Percentiles rank a stretch among this genome's conserved stretches.
Conservation (phyloP, 2,329 filamentous ascomycete genomes). For the Bipolaris cookei region DNA sequence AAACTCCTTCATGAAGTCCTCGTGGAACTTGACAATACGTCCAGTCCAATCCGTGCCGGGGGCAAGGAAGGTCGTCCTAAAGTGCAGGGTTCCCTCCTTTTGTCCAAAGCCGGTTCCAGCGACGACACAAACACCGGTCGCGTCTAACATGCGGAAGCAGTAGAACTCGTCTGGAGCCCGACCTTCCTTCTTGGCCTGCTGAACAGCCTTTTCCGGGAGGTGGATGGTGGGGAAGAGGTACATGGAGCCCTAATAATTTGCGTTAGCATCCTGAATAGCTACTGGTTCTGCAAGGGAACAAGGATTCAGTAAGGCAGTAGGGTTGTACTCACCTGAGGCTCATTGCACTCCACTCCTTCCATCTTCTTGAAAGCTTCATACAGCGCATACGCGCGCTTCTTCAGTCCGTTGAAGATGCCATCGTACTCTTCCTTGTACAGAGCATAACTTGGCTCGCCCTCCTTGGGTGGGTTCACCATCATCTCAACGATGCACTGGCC, state of each 20-base stretch:
- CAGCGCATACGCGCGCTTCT: conserved; percentile 79
- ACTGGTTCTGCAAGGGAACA: not conserved
- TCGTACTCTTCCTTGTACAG: conserved; percentile 87
- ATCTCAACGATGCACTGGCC: conserved; percentile 96
- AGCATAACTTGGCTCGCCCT: conserved; percentile 82
- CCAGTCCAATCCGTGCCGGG: conserved; percentile 95
- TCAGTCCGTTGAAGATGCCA: conserved; percentile 78
- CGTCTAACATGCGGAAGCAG: conserved; percentile 86
- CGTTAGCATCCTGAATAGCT: conserved; percentile 1
- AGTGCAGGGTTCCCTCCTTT: conserved; percentile 87
- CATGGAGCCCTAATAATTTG: conserved; percentile 73
- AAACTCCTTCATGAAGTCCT: conserved; percentile 87
- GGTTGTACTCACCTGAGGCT: conserved; percentile 66
- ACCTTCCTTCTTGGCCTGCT: conserved; percentile 74
- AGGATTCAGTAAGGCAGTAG: not conserved
- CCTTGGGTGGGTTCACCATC: conserved; percentile 93
- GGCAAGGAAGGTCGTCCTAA: conserved; percentile 95
- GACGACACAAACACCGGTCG: conserved; percentile 93
- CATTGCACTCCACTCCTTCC: conserved; percentile 92
- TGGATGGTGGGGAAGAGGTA: conserved; percentile 97
- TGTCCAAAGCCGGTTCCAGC: conserved; percentile 94
- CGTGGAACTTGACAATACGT: conserved; percentile 86
- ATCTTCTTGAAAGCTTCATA: conserved; percentile 91
- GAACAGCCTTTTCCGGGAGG: conserved; percentile 75
- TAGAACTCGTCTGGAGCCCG: conserved; percentile 91